Evolutionary conservation across 441 rosid species (phyloP).

Genomic region (Viola pubescens): DNA sequence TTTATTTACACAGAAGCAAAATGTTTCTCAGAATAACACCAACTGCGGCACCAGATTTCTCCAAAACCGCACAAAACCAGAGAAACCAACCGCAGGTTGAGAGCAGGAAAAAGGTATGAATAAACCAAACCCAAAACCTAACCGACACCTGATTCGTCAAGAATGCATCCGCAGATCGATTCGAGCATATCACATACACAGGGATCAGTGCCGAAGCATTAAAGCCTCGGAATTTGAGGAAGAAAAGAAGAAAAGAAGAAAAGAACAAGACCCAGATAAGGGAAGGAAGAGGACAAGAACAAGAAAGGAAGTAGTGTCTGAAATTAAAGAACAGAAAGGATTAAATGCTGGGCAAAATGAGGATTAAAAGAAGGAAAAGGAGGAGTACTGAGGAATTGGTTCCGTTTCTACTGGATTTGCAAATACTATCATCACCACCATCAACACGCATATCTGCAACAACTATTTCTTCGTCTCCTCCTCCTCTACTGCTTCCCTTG

Average conservation of each 20-base stretch:
- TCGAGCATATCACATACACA: conserved; percentile 23
- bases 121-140: conserved; percentile 5
- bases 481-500: conserved; percentile 6
- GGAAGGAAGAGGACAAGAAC: not conserved
- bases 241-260: not conserved
- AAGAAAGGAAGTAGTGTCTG: conserved; percentile 1
- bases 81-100: not conserved
- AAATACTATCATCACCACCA: conserved; percentile 55
- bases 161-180: conserved; percentile 29
- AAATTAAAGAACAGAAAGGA: not conserved
- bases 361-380: conserved; percentile 55
- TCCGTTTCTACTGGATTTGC: conserved; percentile 37
- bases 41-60: not conserved
- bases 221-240: not conserved
- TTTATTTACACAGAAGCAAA: conserved; percentile 38
- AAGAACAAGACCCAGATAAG: not conserved
- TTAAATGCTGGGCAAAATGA: conserved; percentile 61
- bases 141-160: conserved; percentile 37
- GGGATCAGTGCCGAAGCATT: too few relatives aligned
- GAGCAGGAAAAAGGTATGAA: not conserved
- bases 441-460: not conserved
- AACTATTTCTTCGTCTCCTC: conserved; percentile 1
- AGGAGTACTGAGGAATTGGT: conserved; percentile 44
- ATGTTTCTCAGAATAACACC: conserved; percentile 7
- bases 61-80: not conserved